Base-by-base conservation (phyloP, 768 basidiomycete species). In the Dacryopinax spathularia region DNA sequence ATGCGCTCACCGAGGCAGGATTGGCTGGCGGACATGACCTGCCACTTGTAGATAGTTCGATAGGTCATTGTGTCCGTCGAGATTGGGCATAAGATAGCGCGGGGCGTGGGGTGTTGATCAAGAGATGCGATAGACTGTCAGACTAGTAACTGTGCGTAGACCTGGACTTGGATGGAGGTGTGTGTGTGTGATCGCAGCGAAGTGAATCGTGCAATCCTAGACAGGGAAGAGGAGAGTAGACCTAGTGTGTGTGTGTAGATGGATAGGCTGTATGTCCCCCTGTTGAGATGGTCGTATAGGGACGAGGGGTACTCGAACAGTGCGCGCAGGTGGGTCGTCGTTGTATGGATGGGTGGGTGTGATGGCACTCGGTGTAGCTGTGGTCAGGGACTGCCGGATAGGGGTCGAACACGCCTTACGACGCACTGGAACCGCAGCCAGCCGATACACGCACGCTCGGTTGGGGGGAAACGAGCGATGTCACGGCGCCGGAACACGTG, bases 131-230 rank as follows among this genome's bases (percentile, higher is more conserved):
- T 56, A 56, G 48, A n/a, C n/a, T n/a, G n/a, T n/a, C n/a, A n/a
- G n/a, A n/a, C n/a, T n/a, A n/a, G n/a, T n/a, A n/a, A n/a, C n/a
- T n/a, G n/a, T n/a, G n/a, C n/a, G n/a, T n/a, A n/a, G n/a, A n/a
- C n/a, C n/a, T n/a, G n/a, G n/a, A n/a, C n/a, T n/a, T n/a, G n/a
- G n/a, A 22, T 15, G 48, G 25, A 29, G 48, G 31, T 27, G 3
- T 10, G 48, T 31, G 25, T 22, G 31, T 20, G 25, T 27, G 48
- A 56, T 56, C 48, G 48, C 48, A 56, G 48, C 48, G 48, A 56
- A 56, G 48, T 56, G 48, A 56, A 56, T 56, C 48, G 48, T 56
- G 48, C 48, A 56, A 56, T 56, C 48, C 48, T 22, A 56, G 22
- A 56, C 25, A 56, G 48, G 18, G 25, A n/a, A 4, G 29, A 56